Conservation (phyloP, 2,329 filamentous ascomycete species). For the Penicillium crustosum region DNA sequence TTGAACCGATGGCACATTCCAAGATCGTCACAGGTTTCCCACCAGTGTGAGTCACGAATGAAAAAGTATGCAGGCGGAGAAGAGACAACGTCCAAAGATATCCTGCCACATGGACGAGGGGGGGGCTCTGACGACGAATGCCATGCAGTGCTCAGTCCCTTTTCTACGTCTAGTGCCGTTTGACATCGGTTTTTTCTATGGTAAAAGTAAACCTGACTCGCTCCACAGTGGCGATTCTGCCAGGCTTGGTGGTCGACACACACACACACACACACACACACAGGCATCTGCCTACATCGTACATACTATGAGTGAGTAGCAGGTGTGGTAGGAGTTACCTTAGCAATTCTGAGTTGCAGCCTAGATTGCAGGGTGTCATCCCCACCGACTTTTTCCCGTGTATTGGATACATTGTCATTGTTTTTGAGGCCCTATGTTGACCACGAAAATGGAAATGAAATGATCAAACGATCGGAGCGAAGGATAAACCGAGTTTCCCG, state of each 20-base stretch:
- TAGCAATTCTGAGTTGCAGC: neutral
- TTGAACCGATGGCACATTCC: neutral
- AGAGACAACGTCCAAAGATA: slow-evolving; percentile 17
- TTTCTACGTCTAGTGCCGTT: slow-evolving; percentile 9
- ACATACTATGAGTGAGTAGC: neutral
- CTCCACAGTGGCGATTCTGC: slow-evolving; percentile 13
- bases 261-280: neutral
- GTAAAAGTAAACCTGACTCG: neutral
- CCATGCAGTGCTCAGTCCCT: slow-evolving; percentile 14
- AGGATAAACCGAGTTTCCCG: neutral
- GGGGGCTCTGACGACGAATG: slow-evolving; percentile 1
- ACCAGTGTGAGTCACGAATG: slow-evolving; percentile 5
- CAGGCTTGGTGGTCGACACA: neutral
- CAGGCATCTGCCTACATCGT: neutral
- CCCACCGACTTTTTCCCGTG: slow-evolving; percentile 25
- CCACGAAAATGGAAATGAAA: neutral
- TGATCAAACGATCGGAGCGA: neutral
- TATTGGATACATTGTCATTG: slow-evolving; percentile 24
- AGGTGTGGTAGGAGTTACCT: neutral
- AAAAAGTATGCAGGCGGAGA: slow-evolving; percentile 7
- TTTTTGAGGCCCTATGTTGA: neutral
- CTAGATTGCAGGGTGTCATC: slow-evolving; percentile 11
- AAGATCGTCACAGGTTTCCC: neutral
- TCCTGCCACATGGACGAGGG: slow-evolving; percentile 20
- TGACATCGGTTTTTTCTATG: slow-evolving; percentile 2